These are phyloP conservation scores for Neofusicoccum umdonicola DNA, from an alignment of 2,329 filamentous ascomycete species.

Conservation along the genomic window DNA sequence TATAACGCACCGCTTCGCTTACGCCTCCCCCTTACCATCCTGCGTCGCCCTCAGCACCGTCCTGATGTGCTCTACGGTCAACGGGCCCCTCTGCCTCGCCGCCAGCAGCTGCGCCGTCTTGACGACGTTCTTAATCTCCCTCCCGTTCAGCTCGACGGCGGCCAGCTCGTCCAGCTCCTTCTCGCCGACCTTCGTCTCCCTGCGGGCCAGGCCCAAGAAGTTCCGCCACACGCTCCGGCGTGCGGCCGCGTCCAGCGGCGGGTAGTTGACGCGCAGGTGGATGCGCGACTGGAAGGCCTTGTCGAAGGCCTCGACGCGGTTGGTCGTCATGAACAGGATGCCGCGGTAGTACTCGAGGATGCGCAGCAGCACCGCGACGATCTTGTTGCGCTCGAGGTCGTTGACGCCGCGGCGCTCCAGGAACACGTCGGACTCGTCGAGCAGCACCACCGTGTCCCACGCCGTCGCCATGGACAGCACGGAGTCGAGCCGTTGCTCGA, in stretches of 20 bases:
- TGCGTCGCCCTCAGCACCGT: too few species aligned
- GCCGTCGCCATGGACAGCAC: slow-evolving; percentile 15
- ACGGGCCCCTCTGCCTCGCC: background rate
- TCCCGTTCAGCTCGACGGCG: background rate
- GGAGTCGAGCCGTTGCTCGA: slow-evolving; percentile 20
- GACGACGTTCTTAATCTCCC: slow-evolving; percentile 1
- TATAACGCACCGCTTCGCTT: too few species aligned
- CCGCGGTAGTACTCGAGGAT: slow-evolving; percentile 21
- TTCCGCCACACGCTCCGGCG: background rate
- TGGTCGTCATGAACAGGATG: slow-evolving; percentile 35
- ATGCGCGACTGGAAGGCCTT: slow-evolving; percentile 13
- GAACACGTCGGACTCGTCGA: slow-evolving; percentile 19
- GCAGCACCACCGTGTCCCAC: slow-evolving; percentile 9
- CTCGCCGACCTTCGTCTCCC: background rate
- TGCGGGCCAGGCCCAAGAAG: background rate
- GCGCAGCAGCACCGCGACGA: slow-evolving; percentile 22
- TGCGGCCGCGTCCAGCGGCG: background rate
- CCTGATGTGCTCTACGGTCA: background rate
- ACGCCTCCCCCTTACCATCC: too few species aligned
- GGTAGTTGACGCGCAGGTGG: slow-evolving; percentile 9
- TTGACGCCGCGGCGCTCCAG: slow-evolving; percentile 22
- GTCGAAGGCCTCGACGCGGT: slow-evolving; percentile 31
- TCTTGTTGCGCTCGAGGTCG: slow-evolving; percentile 22
- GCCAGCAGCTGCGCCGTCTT: slow-evolving; percentile 1
- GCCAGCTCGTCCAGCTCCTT: background rate